These are phyloP conservation scores for Penicillium sclerotigenum DNA, from an alignment of 2,329 filamentous ascomycete genomes.

Conservation along the genomic window DNA sequence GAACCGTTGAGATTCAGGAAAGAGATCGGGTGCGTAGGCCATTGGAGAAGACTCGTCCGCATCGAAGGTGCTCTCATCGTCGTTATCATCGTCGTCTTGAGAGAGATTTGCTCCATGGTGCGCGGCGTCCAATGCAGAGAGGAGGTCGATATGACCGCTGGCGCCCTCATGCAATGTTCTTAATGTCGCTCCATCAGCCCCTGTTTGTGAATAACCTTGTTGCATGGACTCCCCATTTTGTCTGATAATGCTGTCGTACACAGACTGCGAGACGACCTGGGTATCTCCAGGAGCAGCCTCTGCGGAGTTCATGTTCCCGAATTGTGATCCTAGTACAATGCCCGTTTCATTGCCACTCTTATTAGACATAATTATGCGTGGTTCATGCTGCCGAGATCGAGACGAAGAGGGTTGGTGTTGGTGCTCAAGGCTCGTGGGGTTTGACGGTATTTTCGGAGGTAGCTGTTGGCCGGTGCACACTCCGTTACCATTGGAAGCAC, in stretches of 20 bases:
- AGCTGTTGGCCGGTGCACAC: conserved; percentile 6
- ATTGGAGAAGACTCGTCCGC: conserved; percentile 38
- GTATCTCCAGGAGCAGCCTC: conserved; percentile 41
- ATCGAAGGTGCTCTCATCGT: conserved; percentile 35
- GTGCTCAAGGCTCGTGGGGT: conserved; percentile 7
- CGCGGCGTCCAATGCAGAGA: conserved; percentile 37
- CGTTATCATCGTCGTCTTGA: conserved; percentile 53
- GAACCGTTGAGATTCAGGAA: conserved; percentile 48
- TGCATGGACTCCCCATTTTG: conserved; percentile 34
- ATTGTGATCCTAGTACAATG: conserved; percentile 20
- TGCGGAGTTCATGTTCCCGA: conserved; percentile 34
- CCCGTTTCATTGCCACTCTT: conserved; percentile 10
- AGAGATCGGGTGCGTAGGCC: conserved; percentile 38
- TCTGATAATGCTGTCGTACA: conserved; percentile 41
- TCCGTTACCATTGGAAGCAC: background rate
- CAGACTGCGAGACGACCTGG: conserved; percentile 46
- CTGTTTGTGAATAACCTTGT: conserved; percentile 21
- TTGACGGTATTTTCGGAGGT: conserved; percentile 11
- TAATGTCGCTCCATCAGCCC: conserved; percentile 35
- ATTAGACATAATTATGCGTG: conserved; percentile 12
- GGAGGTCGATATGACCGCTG: conserved; percentile 43
- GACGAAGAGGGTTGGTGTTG: conserved; percentile 3
- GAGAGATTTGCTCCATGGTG: conserved; percentile 21
- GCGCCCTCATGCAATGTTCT: conserved; percentile 42
- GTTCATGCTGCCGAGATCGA: conserved; percentile 20